Evolutionary conservation across 495 filamentous ascomycete species (phyloP), one percentile per base, ranked within the genome.

Genomic region (Geopyxis carbonaria): DNA sequence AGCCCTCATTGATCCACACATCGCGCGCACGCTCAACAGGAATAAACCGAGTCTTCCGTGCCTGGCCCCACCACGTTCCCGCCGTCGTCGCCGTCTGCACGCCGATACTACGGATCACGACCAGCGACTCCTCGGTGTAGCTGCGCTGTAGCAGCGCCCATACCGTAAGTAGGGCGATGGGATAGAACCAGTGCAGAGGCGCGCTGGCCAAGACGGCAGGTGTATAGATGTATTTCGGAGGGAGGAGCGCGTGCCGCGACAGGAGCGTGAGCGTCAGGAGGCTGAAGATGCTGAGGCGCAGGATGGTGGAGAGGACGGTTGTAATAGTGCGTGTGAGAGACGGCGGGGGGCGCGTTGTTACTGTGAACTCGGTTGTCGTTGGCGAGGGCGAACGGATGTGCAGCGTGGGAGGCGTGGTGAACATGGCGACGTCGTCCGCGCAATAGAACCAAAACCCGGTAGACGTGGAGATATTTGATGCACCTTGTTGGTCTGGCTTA

Each of bases 1-100:
- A 95, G 22, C 87, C 89, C 59, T 99, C 89, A 58, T 94, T 83
- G 31, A 99, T 80, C 40, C 93, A 69, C 41, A 95, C 76, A 60
- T 95, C 89, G 39, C 79, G 76, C 28, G 95, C 91, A 54, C 79
- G 72, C 2, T 74, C 79, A 1, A 89, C 93, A 3, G 91, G 89
- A 22, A 99, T 95, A 55, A 95, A 99, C 42, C 86, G 64, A 38
- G 84, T 84, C 10, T 69, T 65, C n/a, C 69, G 60, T 3, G 56
- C 49, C 2, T 48, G 45, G 18, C 42, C 45, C 21, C 19, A 13
- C 36, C 41, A 47, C 33, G 49, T 53, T n/a, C 49, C 49, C 1
- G 51, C 53, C 14, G 42, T 54, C 0, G 77, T 80, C 4, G 70
- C 72, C 3, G 83, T 95, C 57, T 99, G 89, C 40, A 99, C 80